Conservation (phyloP, 768 basidiomycete species). For the Lactarius pseudohatsudake region DNA sequence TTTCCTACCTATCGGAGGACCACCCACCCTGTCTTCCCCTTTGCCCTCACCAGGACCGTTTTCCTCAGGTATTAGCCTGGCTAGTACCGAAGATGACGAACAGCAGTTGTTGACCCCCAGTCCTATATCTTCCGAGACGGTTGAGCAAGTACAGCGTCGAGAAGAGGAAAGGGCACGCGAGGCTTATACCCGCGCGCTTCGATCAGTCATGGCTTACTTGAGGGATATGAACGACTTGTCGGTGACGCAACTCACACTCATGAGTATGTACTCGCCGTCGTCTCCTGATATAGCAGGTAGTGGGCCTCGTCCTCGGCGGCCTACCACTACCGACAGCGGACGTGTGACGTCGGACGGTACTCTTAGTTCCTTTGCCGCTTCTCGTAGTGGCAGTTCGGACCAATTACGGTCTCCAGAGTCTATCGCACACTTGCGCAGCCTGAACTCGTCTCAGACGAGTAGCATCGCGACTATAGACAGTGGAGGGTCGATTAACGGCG, state of each 20-base stretch:
- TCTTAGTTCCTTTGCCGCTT: constrained; percentile 41
- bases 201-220: constrained; percentile 93
- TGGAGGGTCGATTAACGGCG: constrained; percentile 52
- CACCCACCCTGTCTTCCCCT: constrained; percentile 57
- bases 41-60: constrained; percentile 65
- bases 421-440: constrained; percentile 59
- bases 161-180: constrained; percentile 74
- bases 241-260: constrained; percentile 54
- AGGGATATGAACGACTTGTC: constrained; percentile 94
- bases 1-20: constrained; percentile 82
- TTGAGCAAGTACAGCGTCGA: constrained; percentile 54
- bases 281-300: constrained; percentile 43
- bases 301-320: constrained; percentile 56
- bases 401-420: constrained; percentile 68
- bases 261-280: constrained; percentile 58
- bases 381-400: constrained; percentile 43
- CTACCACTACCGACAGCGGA: constrained; percentile 60
- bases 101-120: constrained; percentile 41
- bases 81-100: constrained; percentile 39
- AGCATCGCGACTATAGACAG: constrained; percentile 80
- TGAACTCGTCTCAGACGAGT: constrained; percentile 59
- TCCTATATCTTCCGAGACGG: constrained; percentile 41
- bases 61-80: constrained; percentile 49
- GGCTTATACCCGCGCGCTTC: constrained; percentile 74
- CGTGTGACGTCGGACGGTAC: constrained; percentile 51